Percentiles rank a stretch among this genome's conserved stretches.
These are phyloP conservation scores for Nicotiana rustica DNA, from an alignment of 305 asterid genomes.

Conservation along the genomic window DNA sequence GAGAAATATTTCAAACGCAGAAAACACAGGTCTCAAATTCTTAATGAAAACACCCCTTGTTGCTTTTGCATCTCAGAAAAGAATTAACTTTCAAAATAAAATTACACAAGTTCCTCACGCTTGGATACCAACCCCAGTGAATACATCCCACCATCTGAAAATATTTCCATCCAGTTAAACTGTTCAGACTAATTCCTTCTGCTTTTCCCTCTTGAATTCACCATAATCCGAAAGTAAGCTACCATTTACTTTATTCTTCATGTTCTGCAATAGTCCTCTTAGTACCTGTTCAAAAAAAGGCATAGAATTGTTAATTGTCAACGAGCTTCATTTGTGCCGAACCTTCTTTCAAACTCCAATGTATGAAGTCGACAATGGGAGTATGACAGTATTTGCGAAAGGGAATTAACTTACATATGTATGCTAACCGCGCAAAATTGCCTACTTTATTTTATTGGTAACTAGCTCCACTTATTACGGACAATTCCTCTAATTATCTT, in stretches of 20 bases:
- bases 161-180: not conserved
- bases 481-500: not conserved
- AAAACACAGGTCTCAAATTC: not conserved
- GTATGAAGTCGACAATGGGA: not conserved
- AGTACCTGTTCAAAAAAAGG: constrained; percentile 60
- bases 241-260: constrained; percentile 82
- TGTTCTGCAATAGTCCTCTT: constrained; percentile 73
- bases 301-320: not conserved
- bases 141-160: not conserved
- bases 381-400: not conserved
- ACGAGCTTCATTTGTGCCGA: not conserved
- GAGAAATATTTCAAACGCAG: not conserved
- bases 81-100: not conserved
- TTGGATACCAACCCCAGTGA: not conserved
- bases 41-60: not conserved
- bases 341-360: not conserved
- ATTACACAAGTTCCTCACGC: not conserved
- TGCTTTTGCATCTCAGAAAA: not conserved
- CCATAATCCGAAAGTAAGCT: constrained; percentile 83
- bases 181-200: constrained; percentile 54
- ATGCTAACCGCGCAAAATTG: not conserved
- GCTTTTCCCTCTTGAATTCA: constrained; percentile 70
- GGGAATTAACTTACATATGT: not conserved
- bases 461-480: not conserved
- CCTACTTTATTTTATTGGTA: not conserved